Percentiles rank a stretch among this genome's conserved stretches.
Evolutionary conservation across 331 rosid species (phyloP).

Genomic region (Pyracantha coccinea): DNA sequence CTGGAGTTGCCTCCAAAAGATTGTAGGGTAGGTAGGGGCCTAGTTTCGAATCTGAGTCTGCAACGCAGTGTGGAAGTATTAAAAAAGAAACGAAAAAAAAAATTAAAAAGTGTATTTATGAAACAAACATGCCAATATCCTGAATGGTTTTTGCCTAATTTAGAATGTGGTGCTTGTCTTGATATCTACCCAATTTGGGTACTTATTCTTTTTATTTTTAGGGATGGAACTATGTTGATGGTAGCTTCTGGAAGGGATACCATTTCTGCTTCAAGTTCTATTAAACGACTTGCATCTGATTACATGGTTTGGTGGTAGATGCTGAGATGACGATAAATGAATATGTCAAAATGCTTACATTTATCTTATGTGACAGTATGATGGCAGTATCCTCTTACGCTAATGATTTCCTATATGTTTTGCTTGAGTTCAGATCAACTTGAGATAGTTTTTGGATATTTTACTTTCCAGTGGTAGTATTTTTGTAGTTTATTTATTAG

Average conservation of each 20-base stretch:
- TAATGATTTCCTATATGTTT: not conserved
- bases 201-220: slow-evolving; percentile 21
- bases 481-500: not conserved
- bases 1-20: not conserved
- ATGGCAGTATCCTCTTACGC: not conserved
- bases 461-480: not conserved
- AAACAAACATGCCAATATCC: not conserved
- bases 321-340: not conserved
- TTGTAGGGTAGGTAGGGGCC: not conserved
- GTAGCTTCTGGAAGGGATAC: slow-evolving; percentile 93
- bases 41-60: not conserved
- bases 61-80: not conserved
- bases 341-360: not conserved
- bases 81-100: not conserved
- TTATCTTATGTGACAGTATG: not conserved
- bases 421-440: not conserved
- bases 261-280: slow-evolving; percentile 70
- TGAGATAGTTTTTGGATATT: not conserved
- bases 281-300: slow-evolving; percentile 57
- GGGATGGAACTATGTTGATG: slow-evolving; percentile 93
- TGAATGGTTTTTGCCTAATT: not conserved
- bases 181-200: not conserved
- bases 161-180: not conserved
- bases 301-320: not conserved
- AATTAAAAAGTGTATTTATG: not conserved